Evolutionary conservation across 78 protist genomes (phyloP).

Genomic region (Monosiga brevicollis): DNA sequence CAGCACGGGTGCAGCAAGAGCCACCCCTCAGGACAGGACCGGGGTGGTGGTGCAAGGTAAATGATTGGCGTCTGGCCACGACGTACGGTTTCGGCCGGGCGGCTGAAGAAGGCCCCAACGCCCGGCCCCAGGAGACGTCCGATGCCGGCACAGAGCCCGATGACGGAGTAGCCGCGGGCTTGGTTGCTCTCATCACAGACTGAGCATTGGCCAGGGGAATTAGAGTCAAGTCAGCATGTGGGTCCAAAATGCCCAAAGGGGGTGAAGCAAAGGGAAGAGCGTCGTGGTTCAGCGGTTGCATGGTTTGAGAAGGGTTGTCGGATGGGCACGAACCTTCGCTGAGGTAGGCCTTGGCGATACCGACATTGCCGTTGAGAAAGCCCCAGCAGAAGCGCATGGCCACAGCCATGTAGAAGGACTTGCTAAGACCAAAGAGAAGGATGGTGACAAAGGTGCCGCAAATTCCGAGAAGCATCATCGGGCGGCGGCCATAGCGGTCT

Average conservation of each 20-base stretch:
- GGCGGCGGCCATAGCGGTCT: slow-evolving; percentile 5
- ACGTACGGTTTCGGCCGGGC: slow-evolving; percentile 2
- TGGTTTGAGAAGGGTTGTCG: no score
- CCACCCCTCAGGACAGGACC: no score
- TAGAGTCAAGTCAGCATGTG: no score
- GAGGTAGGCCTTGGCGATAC: neutral
- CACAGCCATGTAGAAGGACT: neutral
- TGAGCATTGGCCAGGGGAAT: neutral
- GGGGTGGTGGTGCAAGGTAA: no score
- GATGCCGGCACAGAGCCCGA: neutral
- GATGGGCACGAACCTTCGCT: neutral
- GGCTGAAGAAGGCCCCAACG: neutral
- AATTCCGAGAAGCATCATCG: neutral
- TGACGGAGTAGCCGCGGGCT: neutral
- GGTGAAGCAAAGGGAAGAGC: no score
- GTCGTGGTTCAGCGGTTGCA: no score
- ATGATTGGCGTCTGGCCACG: no score
- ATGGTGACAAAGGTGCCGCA: neutral
- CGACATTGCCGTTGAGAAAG: neutral
- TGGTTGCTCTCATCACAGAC: neutral
- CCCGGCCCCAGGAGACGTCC: neutral
- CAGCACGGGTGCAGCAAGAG: no score
- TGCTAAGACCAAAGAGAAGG: neutral
- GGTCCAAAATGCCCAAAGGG: no score
- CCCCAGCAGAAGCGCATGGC: neutral